Conservation (phyloP, 441 rosid genomes). For the Macaranga tanarius region DNA sequence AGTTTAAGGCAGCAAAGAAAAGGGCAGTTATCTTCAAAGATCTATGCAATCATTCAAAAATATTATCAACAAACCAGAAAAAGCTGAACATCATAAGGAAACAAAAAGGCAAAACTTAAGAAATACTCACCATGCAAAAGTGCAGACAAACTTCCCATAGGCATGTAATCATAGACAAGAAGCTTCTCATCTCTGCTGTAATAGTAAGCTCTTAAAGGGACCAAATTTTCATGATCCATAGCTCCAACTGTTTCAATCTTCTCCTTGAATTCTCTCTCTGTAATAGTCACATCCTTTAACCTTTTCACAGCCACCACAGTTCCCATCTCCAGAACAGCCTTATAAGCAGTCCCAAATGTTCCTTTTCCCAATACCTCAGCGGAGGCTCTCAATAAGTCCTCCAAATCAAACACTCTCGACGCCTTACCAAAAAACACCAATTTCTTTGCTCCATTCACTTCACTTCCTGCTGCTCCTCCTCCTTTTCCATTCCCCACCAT, state of each 20-base stretch:
- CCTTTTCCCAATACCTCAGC: conserved; percentile 99
- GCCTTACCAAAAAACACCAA: conserved; percentile 77
- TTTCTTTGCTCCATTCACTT: conserved; percentile 43
- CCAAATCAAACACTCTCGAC: conserved; percentile 68
- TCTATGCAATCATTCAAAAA: conserved; percentile 28
- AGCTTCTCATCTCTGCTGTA: conserved; percentile 92
- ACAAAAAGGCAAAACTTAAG: conserved; percentile 12
- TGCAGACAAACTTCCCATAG: conserved; percentile 97
- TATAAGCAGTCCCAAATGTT: conserved; percentile 92
- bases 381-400: conserved; percentile 91
- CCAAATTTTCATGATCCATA: conserved; percentile 87
- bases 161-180: conserved; percentile 92
- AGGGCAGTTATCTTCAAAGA: conserved; percentile 6
- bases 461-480: conserved; percentile 28
- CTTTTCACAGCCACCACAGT: conserved; percentile 94
- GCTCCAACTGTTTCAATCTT: conserved; percentile 83
- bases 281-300: conserved; percentile 72
- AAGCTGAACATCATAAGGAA: not conserved
- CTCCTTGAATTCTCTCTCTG: conserved; percentile 78
- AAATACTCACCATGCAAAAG: conserved; percentile 82
- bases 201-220: conserved; percentile 87
- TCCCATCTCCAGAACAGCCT: conserved; percentile 77
- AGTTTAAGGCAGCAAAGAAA: conserved; percentile 8
- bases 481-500: conserved; percentile 53
- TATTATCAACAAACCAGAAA: not conserved